Evolutionary conservation across 176 grass and related monocot species (phyloP).

Genomic region (Zoysia japonica): DNA sequence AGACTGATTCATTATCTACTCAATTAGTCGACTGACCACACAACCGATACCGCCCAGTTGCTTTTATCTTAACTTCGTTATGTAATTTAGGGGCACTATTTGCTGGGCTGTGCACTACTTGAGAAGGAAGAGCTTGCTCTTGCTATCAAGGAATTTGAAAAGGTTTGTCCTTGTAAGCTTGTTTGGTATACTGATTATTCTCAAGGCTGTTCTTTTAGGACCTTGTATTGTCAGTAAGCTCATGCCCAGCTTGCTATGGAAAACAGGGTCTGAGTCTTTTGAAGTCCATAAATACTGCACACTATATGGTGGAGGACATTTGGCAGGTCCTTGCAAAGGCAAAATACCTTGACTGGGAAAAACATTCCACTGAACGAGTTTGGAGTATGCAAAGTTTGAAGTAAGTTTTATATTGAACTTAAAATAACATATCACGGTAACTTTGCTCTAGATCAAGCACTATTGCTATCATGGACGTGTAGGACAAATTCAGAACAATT

Average conservation of each 20-base stretch:
- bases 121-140: slow-evolving; percentile 56
- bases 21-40: background rate
- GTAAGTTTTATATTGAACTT: slow-evolving; percentile 28
- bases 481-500: background rate
- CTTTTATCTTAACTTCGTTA: background rate
- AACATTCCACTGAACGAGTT: slow-evolving; percentile 51
- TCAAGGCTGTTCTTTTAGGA: background rate
- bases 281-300: slow-evolving; percentile 43
- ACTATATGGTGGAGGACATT: slow-evolving; percentile 60
- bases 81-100: slow-evolving; percentile 57
- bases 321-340: slow-evolving; percentile 79
- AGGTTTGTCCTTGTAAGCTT: slow-evolving; percentile 41
- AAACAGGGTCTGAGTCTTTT: slow-evolving; percentile 71
- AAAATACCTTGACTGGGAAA: slow-evolving; percentile 79
- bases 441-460: background rate
- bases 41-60: too few relatives aligned
- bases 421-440: background rate
- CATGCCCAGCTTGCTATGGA: background rate
- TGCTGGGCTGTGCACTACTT: slow-evolving; percentile 70
- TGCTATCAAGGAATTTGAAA: slow-evolving; percentile 60
- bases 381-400: slow-evolving; percentile 73
- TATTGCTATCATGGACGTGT: background rate
- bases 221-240: slow-evolving; percentile 17
- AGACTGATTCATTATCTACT: background rate
- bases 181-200: background rate